Base-by-base conservation (phyloP, 148 eudicot species). In the Vaccinium darrowii region DNA sequence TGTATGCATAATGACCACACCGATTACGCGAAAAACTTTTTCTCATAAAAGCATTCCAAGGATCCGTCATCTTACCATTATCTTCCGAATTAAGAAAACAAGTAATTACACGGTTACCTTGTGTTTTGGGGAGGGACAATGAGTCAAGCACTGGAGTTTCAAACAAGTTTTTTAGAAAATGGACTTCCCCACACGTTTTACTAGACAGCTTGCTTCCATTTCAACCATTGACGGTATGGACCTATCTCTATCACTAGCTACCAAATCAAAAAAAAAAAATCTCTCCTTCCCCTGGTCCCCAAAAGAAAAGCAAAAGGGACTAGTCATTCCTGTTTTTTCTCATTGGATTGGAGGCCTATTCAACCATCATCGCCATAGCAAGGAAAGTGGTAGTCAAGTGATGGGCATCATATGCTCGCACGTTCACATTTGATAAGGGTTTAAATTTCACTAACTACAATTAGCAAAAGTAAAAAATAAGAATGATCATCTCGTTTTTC, bases 141-240 rank as follows among this genome's bases (percentile, higher is more conserved):
- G 71, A 65, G 71, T 1, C 71, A 33, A 11, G 3, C 2, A 62
- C 27, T 62, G 71, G 71, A 65, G 71, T 65, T 65, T 65, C 71
- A 65, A 65, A 65, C 71, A 65, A 65, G 71, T 65, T 65, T 30
- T 23, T 65, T n/a, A 65, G 71, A 65, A 27, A 65, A 65, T 65
- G 3, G 71, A 23, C 71, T 13, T 65, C 5, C 47, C 47, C 47
- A 65, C 71, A 65, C 71, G 71, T 9, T 65, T 65, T 10, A 23
- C 71, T 10, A 9, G 71, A 62, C 30, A 7, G 14, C 71, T 30
- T 1, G 14, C 71, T 27, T 9, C 33, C 27, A 8, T 62, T 21
- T 8, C 15, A 43, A 43, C 30, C 15, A 9, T 23, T 1, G 33
- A 30, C 10, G 71, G 71, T 0, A 21, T 50, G 11, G 11, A 51